Evolutionary conservation across 257 asterid species (phyloP).

Genomic region (Fraxinus cuspidata): DNA sequence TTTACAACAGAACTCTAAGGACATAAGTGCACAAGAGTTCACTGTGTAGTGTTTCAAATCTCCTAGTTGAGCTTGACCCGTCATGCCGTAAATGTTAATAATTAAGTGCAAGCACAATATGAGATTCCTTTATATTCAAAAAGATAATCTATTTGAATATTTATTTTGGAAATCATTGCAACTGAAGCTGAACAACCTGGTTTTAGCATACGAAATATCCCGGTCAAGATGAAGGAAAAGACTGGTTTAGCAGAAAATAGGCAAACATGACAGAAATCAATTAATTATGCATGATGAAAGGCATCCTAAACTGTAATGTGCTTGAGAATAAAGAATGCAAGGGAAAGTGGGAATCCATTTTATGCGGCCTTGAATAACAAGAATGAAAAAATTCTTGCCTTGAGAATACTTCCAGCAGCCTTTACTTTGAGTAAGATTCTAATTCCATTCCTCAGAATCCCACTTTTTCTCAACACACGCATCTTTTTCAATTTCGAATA

Average conservation of each 20-base stretch:
- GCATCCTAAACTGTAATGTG: conserved; percentile 53
- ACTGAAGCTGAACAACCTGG: background rate
- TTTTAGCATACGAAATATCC: background rate
- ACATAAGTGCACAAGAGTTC: background rate
- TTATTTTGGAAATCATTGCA: conserved; percentile 3
- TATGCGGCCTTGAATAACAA: conserved; percentile 61
- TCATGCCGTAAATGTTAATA: background rate
- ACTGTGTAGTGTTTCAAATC: background rate
- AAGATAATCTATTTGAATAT: background rate
- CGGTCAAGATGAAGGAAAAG: conserved; percentile 7
- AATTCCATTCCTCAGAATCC: conserved; percentile 61
- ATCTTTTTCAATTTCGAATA: conserved; percentile 44
- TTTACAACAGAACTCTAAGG: background rate
- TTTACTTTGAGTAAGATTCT: conserved; percentile 64
- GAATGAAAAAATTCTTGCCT: conserved; percentile 67
- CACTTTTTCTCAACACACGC: conserved; percentile 22
- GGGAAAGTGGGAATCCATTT: conserved; percentile 58
- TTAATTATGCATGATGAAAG: conserved; percentile 33
- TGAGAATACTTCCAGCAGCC: conserved; percentile 59
- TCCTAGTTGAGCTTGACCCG: background rate
- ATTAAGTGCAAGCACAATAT: background rate
- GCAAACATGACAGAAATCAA: conserved; percentile 25
- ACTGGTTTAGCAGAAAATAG: conserved; percentile 12
- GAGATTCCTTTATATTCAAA: background rate
- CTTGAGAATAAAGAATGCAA: conserved; percentile 40